Percentiles rank a stretch among this genome's conserved stretches.
phyloP scores from a whole-genome alignment of 2,329 filamentous ascomycete genomes.

The Aureobasidium sp. region DNA sequence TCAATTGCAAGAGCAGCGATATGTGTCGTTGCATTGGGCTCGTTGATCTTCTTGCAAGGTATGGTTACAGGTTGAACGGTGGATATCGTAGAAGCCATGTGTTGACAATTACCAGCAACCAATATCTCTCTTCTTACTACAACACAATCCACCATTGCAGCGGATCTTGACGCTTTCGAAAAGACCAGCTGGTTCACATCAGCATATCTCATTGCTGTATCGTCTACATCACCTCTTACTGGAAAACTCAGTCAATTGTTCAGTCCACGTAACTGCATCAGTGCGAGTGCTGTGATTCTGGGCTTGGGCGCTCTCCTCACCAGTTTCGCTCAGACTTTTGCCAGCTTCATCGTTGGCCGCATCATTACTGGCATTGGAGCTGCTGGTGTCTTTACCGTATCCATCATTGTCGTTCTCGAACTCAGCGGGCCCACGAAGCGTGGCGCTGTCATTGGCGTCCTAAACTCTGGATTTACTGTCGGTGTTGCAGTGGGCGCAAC shows the following conservation, averaged over 20 bases:
- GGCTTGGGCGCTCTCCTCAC: slow-evolving; percentile 59
- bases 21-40: slow-evolving; percentile 23
- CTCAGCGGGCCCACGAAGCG: slow-evolving; percentile 59
- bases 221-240: slow-evolving; percentile 58
- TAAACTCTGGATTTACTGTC: slow-evolving; percentile 66
- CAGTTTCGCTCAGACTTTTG: slow-evolving; percentile 52
- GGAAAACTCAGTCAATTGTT: slow-evolving; percentile 71
- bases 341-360: slow-evolving; percentile 61
- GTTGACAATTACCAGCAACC: slow-evolving; percentile 35
- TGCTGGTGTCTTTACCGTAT: slow-evolving; percentile 65
- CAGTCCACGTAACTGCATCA: slow-evolving; percentile 58
- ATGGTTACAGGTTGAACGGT: no score
- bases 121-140: slow-evolving; percentile 80
- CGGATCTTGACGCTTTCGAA: slow-evolving; percentile 66
- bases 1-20: slow-evolving; percentile 10
- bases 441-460: slow-evolving; percentile 65
- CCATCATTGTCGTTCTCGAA: slow-evolving; percentile 71
- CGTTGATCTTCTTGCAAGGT: slow-evolving; percentile 31
- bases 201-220: slow-evolving; percentile 59
- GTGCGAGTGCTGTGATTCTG: slow-evolving; percentile 54
- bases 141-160: slow-evolving; percentile 68
- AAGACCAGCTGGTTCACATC: slow-evolving; percentile 75
- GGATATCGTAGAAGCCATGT: not conserved
- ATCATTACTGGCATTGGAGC: slow-evolving; percentile 62
- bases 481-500: slow-evolving; percentile 67